phyloP scores from a whole-genome alignment of 345 rosid genomes.

The Garcia nutans region DNA sequence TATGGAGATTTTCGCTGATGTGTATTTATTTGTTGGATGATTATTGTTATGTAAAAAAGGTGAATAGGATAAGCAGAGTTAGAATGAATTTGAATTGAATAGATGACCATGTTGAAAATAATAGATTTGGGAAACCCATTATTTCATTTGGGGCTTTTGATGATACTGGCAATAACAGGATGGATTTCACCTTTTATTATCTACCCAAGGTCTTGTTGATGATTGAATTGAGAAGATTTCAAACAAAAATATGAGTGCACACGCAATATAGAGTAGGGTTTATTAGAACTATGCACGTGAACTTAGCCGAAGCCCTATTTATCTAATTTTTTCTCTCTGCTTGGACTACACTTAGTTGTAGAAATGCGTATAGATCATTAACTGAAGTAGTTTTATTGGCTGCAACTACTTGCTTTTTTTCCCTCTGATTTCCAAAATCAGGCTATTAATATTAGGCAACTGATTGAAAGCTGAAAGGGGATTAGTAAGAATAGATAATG shows the following conservation, averaged over 20 bases:
- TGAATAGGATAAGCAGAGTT: not conserved
- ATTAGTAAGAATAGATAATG: not conserved
- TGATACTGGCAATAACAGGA: not conserved
- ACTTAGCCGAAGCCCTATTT: not conserved
- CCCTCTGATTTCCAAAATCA: not conserved
- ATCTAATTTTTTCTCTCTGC: not conserved
- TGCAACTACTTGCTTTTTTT: not conserved
- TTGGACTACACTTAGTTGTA: not conserved
- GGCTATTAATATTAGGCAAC: not conserved
- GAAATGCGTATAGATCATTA: not conserved
- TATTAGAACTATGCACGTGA: not conserved
- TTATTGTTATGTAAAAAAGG: not conserved
- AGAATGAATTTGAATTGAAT: not conserved
- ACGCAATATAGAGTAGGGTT: not conserved
- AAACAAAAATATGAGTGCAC: not conserved
- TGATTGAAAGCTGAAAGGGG: not conserved
- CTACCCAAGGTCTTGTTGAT: not conserved
- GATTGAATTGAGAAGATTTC: not conserved
- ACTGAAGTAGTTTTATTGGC: slow-evolving; percentile 3
- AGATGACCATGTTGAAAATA: not conserved
- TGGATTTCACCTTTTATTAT: not conserved
- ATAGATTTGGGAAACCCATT: not conserved
- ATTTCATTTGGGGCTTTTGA: not conserved
- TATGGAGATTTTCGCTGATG: not conserved
- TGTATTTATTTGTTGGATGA: slow-evolving; percentile 12